phyloP scores from a whole-genome alignment of 495 filamentous ascomycete species.

The Physcia stellaris region DNA sequence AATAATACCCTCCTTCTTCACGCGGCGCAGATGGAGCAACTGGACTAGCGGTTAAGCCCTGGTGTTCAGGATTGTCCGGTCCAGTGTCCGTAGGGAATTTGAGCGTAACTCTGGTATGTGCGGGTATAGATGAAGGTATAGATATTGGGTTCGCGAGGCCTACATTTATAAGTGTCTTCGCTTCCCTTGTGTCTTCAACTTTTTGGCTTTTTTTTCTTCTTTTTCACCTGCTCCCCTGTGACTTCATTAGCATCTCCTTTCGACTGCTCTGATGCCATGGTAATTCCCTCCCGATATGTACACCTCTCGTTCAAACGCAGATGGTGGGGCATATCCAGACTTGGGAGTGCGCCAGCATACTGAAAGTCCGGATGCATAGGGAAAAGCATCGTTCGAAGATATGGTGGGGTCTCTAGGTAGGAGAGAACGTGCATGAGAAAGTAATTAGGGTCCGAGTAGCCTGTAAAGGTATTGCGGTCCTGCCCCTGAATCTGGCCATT shows the following conservation, averaged over 20 bases:
- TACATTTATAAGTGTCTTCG: slow-evolving; percentile 15
- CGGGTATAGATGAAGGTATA: slow-evolving; percentile 38
- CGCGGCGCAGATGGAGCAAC: slow-evolving; percentile 48
- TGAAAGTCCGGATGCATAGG: slow-evolving; percentile 56
- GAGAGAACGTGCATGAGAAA: slow-evolving; percentile 59
- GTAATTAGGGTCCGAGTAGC: slow-evolving; percentile 48
- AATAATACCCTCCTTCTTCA: slow-evolving; percentile 58
- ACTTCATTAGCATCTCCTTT: not conserved
- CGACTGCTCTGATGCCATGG: slow-evolving; percentile 19
- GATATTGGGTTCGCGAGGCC: slow-evolving; percentile 29
- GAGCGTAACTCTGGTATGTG: slow-evolving; percentile 51
- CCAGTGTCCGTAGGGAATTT: slow-evolving; percentile 30
- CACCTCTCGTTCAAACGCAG: slow-evolving; percentile 51
- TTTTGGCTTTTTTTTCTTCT: slow-evolving; percentile 9
- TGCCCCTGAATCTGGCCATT: slow-evolving; percentile 25
- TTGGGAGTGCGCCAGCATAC: slow-evolving; percentile 49
- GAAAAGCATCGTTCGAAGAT: slow-evolving; percentile 55
- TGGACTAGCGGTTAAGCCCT: slow-evolving; percentile 27
- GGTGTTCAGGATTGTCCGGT: slow-evolving; percentile 1
- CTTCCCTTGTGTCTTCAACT: not conserved
- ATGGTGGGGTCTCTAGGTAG: slow-evolving; percentile 64
- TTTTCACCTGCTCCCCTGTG: slow-evolving; percentile 5
- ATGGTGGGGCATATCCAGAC: slow-evolving; percentile 67
- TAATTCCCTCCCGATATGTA: slow-evolving; percentile 58
- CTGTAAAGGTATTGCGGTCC: slow-evolving; percentile 35